Conservation (phyloP, 495 filamentous ascomycete genomes). For the Patellaria atrata region DNA sequence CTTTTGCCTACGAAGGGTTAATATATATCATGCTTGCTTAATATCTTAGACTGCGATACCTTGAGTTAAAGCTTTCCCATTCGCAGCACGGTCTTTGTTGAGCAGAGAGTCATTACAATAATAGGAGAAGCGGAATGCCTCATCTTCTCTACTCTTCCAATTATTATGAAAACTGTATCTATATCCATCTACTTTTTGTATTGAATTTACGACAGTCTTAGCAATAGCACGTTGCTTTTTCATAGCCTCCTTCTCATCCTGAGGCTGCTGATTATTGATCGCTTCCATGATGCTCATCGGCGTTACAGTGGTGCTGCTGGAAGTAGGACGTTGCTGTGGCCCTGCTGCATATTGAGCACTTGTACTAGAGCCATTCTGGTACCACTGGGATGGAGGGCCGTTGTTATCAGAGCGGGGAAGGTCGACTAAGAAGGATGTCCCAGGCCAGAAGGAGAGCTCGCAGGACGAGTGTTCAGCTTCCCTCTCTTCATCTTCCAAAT, state of each 20-base stretch:
- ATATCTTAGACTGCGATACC: neutral
- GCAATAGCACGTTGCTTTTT: conserved; percentile 21
- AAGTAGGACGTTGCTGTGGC: conserved; percentile 7
- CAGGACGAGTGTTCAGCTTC: conserved; percentile 19
- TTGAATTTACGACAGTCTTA: conserved; percentile 17
- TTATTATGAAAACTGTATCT: conserved; percentile 24
- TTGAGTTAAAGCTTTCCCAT: conserved; percentile 14
- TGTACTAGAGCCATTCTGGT: conserved; percentile 11
- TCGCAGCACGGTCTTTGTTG: conserved; percentile 22
- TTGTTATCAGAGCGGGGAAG: neutral
- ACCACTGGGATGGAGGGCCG: conserved; percentile 11
- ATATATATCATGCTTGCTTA: neutral
- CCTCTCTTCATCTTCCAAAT: conserved; percentile 14
- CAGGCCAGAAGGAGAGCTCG: conserved; percentile 18
- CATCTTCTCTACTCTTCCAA: conserved; percentile 22
- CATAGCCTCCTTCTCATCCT: conserved; percentile 19
- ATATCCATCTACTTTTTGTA: conserved; percentile 19
- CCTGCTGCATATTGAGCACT: conserved; percentile 9
- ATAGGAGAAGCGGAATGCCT: conserved; percentile 22
- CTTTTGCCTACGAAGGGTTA: conserved; percentile 5
- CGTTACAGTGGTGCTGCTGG: conserved; percentile 3
- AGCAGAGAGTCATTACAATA: conserved; percentile 24
- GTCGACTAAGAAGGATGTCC: conserved; percentile 15
- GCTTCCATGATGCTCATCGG: conserved; percentile 19
- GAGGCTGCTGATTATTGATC: conserved; percentile 5